Conservation (phyloP, 2,329 filamentous ascomycete species). For the Colletotrichum euphorbiae region DNA sequence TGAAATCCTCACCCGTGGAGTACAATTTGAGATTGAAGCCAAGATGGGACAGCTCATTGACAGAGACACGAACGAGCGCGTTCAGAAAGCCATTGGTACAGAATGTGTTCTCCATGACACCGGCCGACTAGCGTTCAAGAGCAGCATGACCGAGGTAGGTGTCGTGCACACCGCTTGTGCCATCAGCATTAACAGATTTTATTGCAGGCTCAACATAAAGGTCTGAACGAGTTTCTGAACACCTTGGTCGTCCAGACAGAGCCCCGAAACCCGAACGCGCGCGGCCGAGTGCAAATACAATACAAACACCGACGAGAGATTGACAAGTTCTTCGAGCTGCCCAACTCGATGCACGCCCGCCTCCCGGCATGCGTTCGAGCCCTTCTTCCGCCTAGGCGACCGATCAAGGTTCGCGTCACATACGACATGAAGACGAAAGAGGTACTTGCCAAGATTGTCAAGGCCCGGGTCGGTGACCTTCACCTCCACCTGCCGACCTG, state of each 20-base stretch:
- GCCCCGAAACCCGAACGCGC: conserved; percentile 62
- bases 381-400: conserved; percentile 68
- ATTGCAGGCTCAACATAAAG: conserved; percentile 78
- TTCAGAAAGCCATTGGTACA: conserved; percentile 74
- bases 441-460: conserved; percentile 87
- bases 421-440: conserved; percentile 78
- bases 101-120: conserved; percentile 76
- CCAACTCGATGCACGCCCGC: conserved; percentile 65
- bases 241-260: conserved; percentile 69
- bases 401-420: conserved; percentile 77
- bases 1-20: conserved; percentile 71
- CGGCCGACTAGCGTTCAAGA: conserved; percentile 77
- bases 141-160: conserved; percentile 88
- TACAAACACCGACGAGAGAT: conserved; percentile 87
- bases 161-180: background rate
- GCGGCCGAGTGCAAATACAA: conserved; percentile 70
- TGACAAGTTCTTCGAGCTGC: conserved; percentile 86
- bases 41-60: conserved; percentile 88
- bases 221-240: conserved; percentile 89
- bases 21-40: conserved; percentile 92
- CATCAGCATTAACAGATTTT: background rate
- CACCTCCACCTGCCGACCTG: conserved; percentile 83
- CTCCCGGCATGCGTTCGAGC: conserved; percentile 74
- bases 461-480: conserved; percentile 88
- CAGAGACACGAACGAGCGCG: conserved; percentile 75